phyloP scores from a whole-genome alignment of 257 asterid species.

The Perilla frutescens region DNA sequence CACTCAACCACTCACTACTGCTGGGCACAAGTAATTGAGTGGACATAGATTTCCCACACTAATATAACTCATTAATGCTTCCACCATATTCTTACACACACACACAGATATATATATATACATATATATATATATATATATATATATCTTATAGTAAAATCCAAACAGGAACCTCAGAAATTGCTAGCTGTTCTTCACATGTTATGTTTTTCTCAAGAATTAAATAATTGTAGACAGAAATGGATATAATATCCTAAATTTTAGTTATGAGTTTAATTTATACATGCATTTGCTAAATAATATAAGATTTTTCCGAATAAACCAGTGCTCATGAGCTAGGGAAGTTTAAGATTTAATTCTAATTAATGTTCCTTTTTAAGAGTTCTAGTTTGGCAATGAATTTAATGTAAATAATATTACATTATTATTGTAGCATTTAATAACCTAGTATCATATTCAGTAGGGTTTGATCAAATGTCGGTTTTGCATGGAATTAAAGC shows the following conservation, averaged over 20 bases:
- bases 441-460: background rate
- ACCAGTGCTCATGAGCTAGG: too few relatives aligned
- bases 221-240: background rate
- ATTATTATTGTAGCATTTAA: background rate
- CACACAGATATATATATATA: background rate
- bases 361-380: too few relatives aligned
- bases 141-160: conserved; percentile 27
- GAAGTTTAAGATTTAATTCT: background rate
- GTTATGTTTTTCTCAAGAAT: conserved; percentile 35
- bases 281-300: too few relatives aligned
- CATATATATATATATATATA: background rate
- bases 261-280: too few relatives aligned
- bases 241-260: too few relatives aligned
- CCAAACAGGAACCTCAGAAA: conserved; percentile 34
- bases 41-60: conserved; percentile 7
- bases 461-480: background rate
- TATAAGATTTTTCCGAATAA: too few relatives aligned
- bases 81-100: conserved; percentile 16
- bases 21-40: background rate
- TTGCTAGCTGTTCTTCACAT: conserved; percentile 36
- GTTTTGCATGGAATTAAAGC: conserved; percentile 7
- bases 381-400: background rate
- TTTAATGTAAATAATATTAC: background rate
- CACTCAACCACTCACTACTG: conserved; percentile 22
- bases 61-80: conserved; percentile 18